These are phyloP conservation scores for Nicotiana attenuata DNA, from an alignment of 257 asterid species.

Conservation along the genomic window DNA sequence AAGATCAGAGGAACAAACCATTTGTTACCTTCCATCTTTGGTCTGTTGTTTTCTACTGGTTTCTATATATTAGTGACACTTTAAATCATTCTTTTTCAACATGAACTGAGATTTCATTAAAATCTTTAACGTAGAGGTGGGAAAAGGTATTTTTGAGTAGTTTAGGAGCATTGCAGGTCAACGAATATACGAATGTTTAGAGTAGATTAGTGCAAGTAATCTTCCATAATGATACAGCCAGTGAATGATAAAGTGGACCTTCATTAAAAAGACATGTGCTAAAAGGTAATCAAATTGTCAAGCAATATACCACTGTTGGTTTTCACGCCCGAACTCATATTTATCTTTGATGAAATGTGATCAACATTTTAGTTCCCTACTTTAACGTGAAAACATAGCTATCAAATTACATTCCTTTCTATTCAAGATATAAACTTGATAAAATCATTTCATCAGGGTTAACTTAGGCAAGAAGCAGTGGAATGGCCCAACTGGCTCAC, in stretches of 20 bases:
- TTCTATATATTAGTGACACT: not conserved
- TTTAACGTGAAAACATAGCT: no score
- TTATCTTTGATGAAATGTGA: no score
- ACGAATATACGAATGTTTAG: not conserved
- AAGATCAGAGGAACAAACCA: slow-evolving; percentile 43
- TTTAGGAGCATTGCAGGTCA: slow-evolving; percentile 1
- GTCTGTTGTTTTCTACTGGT: not conserved
- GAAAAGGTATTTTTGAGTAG: slow-evolving; percentile 4
- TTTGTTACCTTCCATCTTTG: slow-evolving; percentile 34
- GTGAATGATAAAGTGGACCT: not conserved
- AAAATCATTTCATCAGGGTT: no score
- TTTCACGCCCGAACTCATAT: no score
- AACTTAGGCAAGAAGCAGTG: no score
- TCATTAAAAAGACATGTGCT: not conserved
- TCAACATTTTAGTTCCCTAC: no score
- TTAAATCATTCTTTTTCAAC: not conserved
- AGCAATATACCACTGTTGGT: no score
- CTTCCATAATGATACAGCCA: not conserved
- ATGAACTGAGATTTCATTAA: not conserved
- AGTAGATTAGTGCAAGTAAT: not conserved
- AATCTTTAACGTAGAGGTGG: not conserved
- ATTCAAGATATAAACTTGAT: no score
- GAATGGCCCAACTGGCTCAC: no score
- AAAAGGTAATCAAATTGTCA: not conserved
- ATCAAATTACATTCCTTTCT: no score